Percentiles rank a stretch among this genome's conserved stretches.
Evolutionary conservation across 2,329 filamentous ascomycete genomes (phyloP).

Genomic region (Ophiostoma sp.): DNA sequence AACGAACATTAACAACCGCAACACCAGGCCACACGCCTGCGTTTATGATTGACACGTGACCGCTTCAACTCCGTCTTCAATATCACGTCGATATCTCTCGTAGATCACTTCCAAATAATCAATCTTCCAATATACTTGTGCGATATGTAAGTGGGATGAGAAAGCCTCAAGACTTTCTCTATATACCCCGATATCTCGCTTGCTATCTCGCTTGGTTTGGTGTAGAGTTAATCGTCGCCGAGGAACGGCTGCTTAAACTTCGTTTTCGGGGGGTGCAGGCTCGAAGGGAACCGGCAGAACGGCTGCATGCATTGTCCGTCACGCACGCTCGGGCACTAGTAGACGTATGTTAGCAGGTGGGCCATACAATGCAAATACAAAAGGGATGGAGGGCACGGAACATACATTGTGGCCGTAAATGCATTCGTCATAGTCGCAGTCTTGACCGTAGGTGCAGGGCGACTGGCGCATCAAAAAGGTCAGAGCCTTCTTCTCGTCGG

Average conservation of each 20-base stretch:
- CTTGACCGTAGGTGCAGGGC: slow-evolving; percentile 58
- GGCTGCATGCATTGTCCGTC: slow-evolving; percentile 55
- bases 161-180: neutral
- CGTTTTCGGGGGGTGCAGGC: slow-evolving; percentile 59
- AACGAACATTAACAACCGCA: neutral
- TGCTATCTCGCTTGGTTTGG: neutral
- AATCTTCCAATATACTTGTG: neutral
- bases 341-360: neutral
- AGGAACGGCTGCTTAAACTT: slow-evolving; percentile 42
- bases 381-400: neutral
- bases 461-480: slow-evolving; percentile 57
- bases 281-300: slow-evolving; percentile 55
- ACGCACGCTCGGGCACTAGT: slow-evolving; percentile 56
- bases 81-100: neutral
- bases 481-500: slow-evolving; percentile 58
- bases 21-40: neutral
- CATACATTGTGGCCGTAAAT: slow-evolving; percentile 63
- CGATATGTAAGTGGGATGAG: neutral
- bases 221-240: slow-evolving; percentile 18
- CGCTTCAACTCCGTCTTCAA: neutral
- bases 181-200: neutral
- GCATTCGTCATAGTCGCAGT: slow-evolving; percentile 58
- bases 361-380: neutral
- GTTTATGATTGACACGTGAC: neutral
- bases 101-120: neutral